Evolutionary conservation across 2,329 filamentous ascomycete genomes (phyloP).

Genomic region (Claviceps purpurea): DNA sequence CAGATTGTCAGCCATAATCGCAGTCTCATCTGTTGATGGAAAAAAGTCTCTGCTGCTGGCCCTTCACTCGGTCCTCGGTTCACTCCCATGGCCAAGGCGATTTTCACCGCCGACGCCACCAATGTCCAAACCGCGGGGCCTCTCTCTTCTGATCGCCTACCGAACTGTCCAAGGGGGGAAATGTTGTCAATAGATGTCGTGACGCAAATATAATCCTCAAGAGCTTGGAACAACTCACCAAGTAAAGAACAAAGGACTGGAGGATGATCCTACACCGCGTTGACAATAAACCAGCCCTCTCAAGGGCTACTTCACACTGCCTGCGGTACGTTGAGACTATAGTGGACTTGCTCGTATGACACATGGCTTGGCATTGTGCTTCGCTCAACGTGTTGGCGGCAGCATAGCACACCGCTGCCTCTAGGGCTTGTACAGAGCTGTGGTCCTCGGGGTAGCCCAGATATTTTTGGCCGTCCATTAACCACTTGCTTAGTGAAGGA

Average conservation of each 20-base stretch:
- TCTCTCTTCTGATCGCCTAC: constrained; percentile 4
- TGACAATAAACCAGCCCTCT: constrained; percentile 11
- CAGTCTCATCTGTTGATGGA: constrained; percentile 6
- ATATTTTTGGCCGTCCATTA: constrained; percentile 12
- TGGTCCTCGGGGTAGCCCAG: constrained; percentile 11
- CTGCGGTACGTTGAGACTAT: constrained; percentile 8
- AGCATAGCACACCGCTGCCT: constrained; percentile 12
- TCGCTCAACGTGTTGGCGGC: constrained; percentile 14
- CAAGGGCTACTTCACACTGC: constrained; percentile 8
- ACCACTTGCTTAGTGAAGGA: constrained; percentile 6
- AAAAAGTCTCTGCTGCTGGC: constrained; percentile 3
- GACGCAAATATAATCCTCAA: background rate
- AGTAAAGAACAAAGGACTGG: constrained; percentile 18
- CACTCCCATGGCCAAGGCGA: constrained; percentile 5
- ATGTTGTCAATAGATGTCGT: background rate
- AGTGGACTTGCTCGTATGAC: constrained; percentile 6
- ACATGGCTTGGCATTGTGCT: constrained; percentile 9
- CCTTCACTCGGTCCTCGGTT: background rate
- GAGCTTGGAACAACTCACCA: constrained; percentile 1
- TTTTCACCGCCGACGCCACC: constrained; percentile 4
- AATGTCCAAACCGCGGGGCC: constrained; percentile 6
- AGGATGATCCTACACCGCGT: constrained; percentile 16
- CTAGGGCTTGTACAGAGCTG: constrained; percentile 6
- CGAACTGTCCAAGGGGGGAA: background rate
- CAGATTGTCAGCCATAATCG: constrained; percentile 7